A percentile compares a stretch with the other conserved stretches of the same genome.
These are phyloP conservation scores for Paramarasmius palmivorus DNA, from an alignment of 1,284 basidiomycete genomes.

Conservation along the genomic window DNA sequence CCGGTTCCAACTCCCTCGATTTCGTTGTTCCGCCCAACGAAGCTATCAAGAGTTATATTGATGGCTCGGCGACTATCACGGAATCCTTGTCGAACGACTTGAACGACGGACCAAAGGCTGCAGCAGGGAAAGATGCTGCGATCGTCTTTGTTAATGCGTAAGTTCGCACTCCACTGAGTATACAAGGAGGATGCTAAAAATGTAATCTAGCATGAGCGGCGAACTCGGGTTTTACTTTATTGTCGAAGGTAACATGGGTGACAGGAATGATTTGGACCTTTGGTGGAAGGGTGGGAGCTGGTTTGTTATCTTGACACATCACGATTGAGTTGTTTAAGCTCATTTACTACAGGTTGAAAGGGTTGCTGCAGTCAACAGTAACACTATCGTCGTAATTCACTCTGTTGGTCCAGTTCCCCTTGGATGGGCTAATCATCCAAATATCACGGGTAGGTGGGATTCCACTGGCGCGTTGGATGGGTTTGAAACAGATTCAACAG, in stretches of 20 bases:
- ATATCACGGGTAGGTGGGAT: conserved; percentile 48
- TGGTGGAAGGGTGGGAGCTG: conserved; percentile 55
- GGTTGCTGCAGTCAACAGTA: conserved; percentile 50
- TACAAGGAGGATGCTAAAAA: not conserved
- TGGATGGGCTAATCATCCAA: conserved; percentile 61
- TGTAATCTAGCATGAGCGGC: conserved; percentile 39
- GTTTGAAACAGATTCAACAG: too few species aligned
- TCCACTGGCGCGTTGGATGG: too few species aligned
- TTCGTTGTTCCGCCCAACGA: conserved; percentile 49
- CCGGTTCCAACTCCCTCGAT: conserved; percentile 45
- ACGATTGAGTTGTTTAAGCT: not conserved
- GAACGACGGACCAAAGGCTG: conserved; percentile 43
- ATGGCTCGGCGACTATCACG: conserved; percentile 42
- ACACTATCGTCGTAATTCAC: conserved; percentile 71
- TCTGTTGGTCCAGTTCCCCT: conserved; percentile 61
- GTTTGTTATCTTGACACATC: conserved; percentile 20
- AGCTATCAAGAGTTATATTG: conserved; percentile 47
- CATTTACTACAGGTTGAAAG: conserved; percentile 31
- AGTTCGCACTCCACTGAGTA: conserved; percentile 15
- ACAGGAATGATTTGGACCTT: conserved; percentile 72
- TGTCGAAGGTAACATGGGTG: conserved; percentile 66
- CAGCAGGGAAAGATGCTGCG: conserved; percentile 54
- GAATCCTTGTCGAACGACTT: conserved; percentile 60
- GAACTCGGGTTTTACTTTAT: conserved; percentile 52
- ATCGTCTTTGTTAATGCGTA: conserved; percentile 68